These are phyloP conservation scores for Colletotrichum sp. DNA, from an alignment of 2,329 filamentous ascomycete genomes.

Conservation along the genomic window DNA sequence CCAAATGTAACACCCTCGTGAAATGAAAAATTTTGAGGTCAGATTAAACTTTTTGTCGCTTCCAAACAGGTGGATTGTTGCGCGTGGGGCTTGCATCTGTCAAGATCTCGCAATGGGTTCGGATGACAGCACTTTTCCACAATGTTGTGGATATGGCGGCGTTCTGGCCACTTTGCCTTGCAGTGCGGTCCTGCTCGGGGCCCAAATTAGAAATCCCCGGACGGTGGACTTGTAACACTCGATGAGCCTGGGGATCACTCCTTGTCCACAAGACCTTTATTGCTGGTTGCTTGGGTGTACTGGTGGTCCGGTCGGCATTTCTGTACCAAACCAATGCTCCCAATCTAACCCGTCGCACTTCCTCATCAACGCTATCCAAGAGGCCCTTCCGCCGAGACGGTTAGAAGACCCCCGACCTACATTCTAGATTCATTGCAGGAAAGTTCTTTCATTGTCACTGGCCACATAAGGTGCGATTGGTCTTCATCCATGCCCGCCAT, in stretches of 20 bases:
- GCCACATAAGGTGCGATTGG: background rate
- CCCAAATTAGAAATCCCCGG: background rate
- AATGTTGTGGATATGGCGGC: background rate
- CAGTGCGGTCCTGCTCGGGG: background rate
- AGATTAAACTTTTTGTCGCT: background rate
- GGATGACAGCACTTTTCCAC: background rate
- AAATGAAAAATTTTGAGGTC: background rate
- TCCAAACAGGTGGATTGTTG: background rate
- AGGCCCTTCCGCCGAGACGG: background rate
- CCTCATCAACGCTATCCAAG: background rate
- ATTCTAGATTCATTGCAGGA: background rate
- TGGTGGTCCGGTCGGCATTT: background rate
- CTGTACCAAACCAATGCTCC: background rate
- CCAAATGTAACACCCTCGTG: background rate
- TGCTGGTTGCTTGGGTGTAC: background rate
- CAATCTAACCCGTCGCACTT: background rate
- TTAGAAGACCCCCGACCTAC: background rate
- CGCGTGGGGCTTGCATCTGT: background rate
- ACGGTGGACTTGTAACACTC: background rate
- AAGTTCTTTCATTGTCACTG: background rate
- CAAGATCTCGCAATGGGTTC: background rate
- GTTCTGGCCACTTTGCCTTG: background rate
- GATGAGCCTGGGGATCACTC: background rate
- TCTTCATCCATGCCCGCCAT: background rate
- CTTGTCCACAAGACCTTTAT: background rate